phyloP scores from a whole-genome alignment of 116 monocot species.

The Dioscorea cayenensis region DNA sequence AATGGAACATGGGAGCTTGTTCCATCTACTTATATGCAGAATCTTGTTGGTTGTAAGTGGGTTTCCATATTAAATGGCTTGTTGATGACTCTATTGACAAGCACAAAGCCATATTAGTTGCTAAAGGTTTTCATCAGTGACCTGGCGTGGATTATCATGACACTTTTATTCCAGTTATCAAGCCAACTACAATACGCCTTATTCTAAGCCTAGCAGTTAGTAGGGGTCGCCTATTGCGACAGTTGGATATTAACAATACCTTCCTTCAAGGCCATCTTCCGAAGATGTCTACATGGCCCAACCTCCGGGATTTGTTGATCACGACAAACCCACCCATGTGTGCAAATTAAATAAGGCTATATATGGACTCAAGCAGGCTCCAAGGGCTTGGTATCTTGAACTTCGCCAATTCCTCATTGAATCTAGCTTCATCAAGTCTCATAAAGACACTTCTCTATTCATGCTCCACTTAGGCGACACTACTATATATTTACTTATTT shows the following conservation, averaged over 20 bases:
- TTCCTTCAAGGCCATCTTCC: constrained; percentile 4
- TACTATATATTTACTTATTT: not conserved
- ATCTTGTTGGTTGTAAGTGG: not conserved
- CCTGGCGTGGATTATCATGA: not conserved
- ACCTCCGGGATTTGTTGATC: not conserved
- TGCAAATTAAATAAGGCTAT: constrained; percentile 1
- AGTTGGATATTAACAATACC: constrained; percentile 8
- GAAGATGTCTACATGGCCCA: not conserved
- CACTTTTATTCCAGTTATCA: constrained; percentile 6
- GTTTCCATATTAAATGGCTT: not conserved
- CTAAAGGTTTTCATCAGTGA: constrained; percentile 1
- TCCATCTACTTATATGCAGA: not conserved
- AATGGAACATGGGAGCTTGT: not conserved
- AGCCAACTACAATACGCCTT: not conserved
- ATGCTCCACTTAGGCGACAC: not conserved
- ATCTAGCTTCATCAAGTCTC: not conserved
- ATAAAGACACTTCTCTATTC: not conserved
- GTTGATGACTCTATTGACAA: not conserved
- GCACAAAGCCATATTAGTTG: constrained; percentile 6
- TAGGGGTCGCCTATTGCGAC: not conserved
- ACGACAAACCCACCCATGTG: not conserved
- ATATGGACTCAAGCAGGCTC: not conserved
- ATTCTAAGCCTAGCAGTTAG: not conserved
- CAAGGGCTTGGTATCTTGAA: not conserved
- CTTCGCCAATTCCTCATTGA: not conserved